A percentile compares a stretch with the other conserved stretches of the same genome.
Evolutionary conservation across 2,329 filamentous ascomycete genomes (phyloP).

Genomic region (Pyricularia pennisetigena): DNA sequence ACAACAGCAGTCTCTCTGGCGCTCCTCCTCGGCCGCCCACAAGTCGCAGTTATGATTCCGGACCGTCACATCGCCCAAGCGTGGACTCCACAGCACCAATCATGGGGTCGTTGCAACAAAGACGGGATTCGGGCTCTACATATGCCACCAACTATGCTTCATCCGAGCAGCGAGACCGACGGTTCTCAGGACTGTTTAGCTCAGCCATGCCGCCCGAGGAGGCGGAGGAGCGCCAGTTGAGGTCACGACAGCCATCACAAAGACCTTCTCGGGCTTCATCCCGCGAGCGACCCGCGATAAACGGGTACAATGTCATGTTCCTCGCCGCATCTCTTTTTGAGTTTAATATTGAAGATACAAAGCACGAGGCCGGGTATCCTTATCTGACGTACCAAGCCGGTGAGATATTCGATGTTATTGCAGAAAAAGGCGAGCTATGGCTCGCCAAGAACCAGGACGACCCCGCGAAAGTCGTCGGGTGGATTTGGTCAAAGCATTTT

Average conservation of each 20-base stretch:
- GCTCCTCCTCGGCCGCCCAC: constrained; percentile 40
- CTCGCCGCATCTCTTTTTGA: constrained; percentile 90
- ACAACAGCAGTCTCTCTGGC: constrained; percentile 20
- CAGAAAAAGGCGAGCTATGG: constrained; percentile 95
- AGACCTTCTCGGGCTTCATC: constrained; percentile 50
- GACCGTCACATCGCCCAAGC: constrained; percentile 11
- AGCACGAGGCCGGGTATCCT: constrained; percentile 88
- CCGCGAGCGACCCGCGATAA: constrained; percentile 43
- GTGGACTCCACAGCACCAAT: constrained; percentile 10
- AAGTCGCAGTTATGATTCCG: constrained; percentile 43
- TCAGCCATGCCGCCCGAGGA: constrained; percentile 75
- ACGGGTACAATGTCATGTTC: constrained; percentile 70
- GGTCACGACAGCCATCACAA: constrained; percentile 4
- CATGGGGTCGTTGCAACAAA: constrained; percentile 8
- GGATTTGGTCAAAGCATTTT: constrained; percentile 99
- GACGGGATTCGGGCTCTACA: constrained; percentile 45
- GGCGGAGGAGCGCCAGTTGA: constrained; percentile 35
- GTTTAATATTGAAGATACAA: constrained; percentile 90
- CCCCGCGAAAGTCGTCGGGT: constrained; percentile 65
- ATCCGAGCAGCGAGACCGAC: constrained; percentile 31
- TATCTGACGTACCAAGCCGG: constrained; percentile 94
- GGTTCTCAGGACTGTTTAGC: constrained; percentile 72
- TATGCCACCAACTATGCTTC: constrained; percentile 36
- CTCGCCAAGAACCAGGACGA: constrained; percentile 97
- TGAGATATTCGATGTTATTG: constrained; percentile 90